Percentiles rank a stretch among this genome's conserved stretches.
Conservation (phyloP, 306 rosid species). For the Ormosia semicastrata region DNA sequence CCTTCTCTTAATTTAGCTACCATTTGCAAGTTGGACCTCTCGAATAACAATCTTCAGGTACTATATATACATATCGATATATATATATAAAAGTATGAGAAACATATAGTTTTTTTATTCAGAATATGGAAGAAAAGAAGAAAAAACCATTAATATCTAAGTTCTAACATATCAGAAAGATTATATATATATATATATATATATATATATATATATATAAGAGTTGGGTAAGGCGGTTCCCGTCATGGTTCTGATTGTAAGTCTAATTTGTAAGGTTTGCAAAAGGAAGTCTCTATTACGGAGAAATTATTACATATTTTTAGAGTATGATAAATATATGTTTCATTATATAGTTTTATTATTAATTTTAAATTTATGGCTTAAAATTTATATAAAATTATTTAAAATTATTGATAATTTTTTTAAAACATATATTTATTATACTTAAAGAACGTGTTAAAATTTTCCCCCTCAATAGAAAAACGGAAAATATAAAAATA, state of each 20-base stretch:
- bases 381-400: too few species aligned
- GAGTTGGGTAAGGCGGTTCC: not conserved
- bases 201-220: too few species aligned
- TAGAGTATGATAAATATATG: too few species aligned
- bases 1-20: conserved; percentile 62
- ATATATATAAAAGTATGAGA: not conserved
- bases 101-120: not conserved
- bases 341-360: too few species aligned
- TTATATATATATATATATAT: not conserved
- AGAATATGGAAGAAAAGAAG: not conserved
- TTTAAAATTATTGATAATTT: too few species aligned
- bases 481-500: not conserved
- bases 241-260: not conserved
- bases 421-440: too few species aligned
- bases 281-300: not conserved
- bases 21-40: conserved; percentile 82
- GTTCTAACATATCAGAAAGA: not conserved
- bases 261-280: not conserved
- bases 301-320: too few species aligned
- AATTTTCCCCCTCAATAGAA: not conserved
- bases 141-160: not conserved
- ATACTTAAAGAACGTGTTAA: too few species aligned
- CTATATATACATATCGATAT: too few species aligned
- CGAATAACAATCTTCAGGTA: conserved; percentile 94
- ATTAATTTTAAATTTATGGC: too few species aligned